A percentile compares a stretch with the other conserved stretches of the same genome.
phyloP scores from a whole-genome alignment of 2,329 filamentous ascomycete genomes.

The Ambrosiella cleistominuta region DNA sequence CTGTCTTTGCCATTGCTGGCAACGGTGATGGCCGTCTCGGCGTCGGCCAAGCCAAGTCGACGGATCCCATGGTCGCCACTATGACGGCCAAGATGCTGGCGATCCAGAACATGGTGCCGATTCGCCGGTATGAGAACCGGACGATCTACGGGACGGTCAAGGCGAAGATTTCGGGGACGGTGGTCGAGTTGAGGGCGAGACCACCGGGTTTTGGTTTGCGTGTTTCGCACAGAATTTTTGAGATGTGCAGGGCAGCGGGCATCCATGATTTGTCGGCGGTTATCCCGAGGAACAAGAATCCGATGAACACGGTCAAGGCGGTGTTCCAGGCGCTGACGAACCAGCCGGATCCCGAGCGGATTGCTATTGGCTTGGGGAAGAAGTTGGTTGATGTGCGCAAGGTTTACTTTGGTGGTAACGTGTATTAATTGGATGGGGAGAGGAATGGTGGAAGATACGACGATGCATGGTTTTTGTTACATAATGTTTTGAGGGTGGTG shows the following conservation, averaged over 20 bases:
- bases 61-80: slow-evolving; percentile 49
- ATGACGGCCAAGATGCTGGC: slow-evolving; percentile 64
- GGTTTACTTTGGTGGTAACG: slow-evolving; percentile 82
- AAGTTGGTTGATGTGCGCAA: slow-evolving; percentile 93
- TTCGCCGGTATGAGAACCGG: slow-evolving; percentile 75
- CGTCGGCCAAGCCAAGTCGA: slow-evolving; percentile 76
- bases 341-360: slow-evolving; percentile 75
- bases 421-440: slow-evolving; percentile 28
- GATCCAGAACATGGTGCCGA: slow-evolving; percentile 83
- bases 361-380: slow-evolving; percentile 76
- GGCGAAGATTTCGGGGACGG: slow-evolving; percentile 72
- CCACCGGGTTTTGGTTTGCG: slow-evolving; percentile 96
- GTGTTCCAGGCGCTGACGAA: slow-evolving; percentile 63
- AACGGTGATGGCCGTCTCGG: slow-evolving; percentile 76
- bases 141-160: slow-evolving; percentile 78
- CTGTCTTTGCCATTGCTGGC: slow-evolving; percentile 65
- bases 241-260: slow-evolving; percentile 76
- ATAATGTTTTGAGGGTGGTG: background rate
- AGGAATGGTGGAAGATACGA: background rate
- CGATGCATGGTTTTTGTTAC: background rate
- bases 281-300: slow-evolving; percentile 74
- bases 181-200: slow-evolving; percentile 63
- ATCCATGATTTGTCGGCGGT: slow-evolving; percentile 73
- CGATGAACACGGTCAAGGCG: slow-evolving; percentile 96
- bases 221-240: slow-evolving; percentile 79